Evolutionary conservation across 1,139 yeast species (phyloP), one percentile per base, ranked within the genome.

Genomic region (Yamadazyma atmosphaerica): DNA sequence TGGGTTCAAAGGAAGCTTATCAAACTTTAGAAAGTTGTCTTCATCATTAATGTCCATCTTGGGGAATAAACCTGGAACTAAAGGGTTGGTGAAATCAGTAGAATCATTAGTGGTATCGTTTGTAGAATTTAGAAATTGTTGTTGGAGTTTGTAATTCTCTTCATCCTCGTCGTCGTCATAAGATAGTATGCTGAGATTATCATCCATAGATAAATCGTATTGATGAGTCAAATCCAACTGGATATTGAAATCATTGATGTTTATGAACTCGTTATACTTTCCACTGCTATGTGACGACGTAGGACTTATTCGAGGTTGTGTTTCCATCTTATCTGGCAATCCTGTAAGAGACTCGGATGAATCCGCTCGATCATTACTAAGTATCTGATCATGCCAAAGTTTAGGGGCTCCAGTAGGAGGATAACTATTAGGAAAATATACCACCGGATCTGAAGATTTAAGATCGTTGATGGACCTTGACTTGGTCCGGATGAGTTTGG

Each of bases 11-110:
- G 72, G 72, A 23, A 68, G 48, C 24, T 43, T 43, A 28, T 61
- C 60, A 35, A 61, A 53, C 40, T 56, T 40, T 10, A 45, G 33
- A 33, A 49, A 47, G 23, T 47, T 41, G 17, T 33, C 34, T 15
- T 44, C 42, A 33, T 48, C 61, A 32, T 46, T 43, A 13, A 61
- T 42, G 23, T 62, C 50, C 70, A 69, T 63, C 14, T 47, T 45
- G 2, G 75, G 75, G 42, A 68, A 69, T 8, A 69, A 54, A 1
- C 70, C 72, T 0, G 73, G 74, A 1, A 50, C 65, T 9, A 55
- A 41, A 7, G 57, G 58, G 33, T 57, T 56, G 5, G 28, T 26
- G 24, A 25, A 14, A n/a, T n/a, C 6, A n/a, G 13, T 8, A 9
- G 31, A 28, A 14, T 28, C n/a, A 28, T 15, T 7, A 6, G 15